phyloP scores from a whole-genome alignment of 2,329 filamentous ascomycete genomes.

The Fusarium sp. region DNA sequence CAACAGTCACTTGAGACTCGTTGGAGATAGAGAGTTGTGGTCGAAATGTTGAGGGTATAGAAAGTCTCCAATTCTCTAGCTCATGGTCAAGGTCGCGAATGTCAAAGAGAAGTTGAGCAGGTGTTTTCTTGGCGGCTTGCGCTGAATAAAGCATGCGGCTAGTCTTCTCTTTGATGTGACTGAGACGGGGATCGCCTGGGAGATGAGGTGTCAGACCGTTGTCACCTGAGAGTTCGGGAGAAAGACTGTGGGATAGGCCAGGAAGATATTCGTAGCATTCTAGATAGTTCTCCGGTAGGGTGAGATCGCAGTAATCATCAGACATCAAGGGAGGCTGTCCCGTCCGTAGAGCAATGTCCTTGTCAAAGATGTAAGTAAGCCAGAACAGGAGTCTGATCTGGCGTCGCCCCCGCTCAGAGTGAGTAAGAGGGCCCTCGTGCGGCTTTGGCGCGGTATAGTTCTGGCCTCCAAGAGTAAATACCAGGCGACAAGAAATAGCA shows the following conservation, averaged over 20 bases:
- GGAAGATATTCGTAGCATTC: constrained; percentile 36
- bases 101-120: constrained; percentile 64
- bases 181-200: constrained; percentile 61
- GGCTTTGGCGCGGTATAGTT: constrained; percentile 34
- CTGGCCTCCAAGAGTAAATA: constrained; percentile 63
- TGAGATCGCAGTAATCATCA: constrained; percentile 49
- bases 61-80: constrained; percentile 65
- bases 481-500: constrained; percentile 56
- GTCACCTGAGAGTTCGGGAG: not conserved
- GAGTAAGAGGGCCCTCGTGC: constrained; percentile 21
- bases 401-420: constrained; percentile 45
- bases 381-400: constrained; percentile 62
- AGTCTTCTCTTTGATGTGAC: constrained; percentile 63
- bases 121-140: constrained; percentile 59
- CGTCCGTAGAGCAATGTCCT: constrained; percentile 64
- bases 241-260: not conserved
- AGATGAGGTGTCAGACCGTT: constrained; percentile 48
- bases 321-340: constrained; percentile 65
- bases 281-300: constrained; percentile 42
- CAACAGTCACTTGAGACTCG: constrained; percentile 43
- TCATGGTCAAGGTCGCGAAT: constrained; percentile 68
- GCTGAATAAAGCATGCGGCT: constrained; percentile 62
- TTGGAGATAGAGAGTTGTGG: constrained; percentile 58
- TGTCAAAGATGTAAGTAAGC: constrained; percentile 66
- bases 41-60: constrained; percentile 57